Evolutionary conservation across 768 basidiomycete species (phyloP).

Genomic region (Termitomyces sp.): DNA sequence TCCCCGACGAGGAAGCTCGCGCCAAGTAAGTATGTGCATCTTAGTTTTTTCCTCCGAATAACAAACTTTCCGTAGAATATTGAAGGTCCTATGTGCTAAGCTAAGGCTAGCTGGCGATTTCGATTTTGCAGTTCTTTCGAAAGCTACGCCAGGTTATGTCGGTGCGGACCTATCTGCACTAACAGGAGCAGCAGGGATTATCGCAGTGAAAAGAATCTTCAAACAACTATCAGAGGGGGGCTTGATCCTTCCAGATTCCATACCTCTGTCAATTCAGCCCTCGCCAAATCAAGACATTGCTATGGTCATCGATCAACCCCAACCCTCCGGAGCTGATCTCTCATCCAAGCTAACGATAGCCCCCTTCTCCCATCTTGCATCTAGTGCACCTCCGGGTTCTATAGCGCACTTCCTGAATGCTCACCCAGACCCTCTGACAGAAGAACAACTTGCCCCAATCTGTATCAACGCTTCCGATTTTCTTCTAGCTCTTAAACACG

Average conservation of each 20-base stretch:
- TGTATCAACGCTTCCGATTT: constrained; percentile 84
- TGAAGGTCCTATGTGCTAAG: constrained; percentile 79
- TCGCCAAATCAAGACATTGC: constrained; percentile 26
- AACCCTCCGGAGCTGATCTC: constrained; percentile 3
- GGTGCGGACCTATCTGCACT: constrained; percentile 91
- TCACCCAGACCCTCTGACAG: constrained; percentile 77
- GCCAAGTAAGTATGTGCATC: constrained; percentile 59
- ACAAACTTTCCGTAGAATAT: constrained; percentile 44
- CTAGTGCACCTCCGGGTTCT: constrained; percentile 41
- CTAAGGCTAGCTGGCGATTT: constrained; percentile 85
- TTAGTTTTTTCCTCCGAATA: not conserved
- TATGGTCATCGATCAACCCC: constrained; percentile 38
- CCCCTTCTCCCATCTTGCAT: constrained; percentile 26
- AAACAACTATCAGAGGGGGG: constrained; percentile 66
- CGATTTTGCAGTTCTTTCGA: constrained; percentile 80
- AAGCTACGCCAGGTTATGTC: constrained; percentile 94
- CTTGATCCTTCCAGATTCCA: constrained; percentile 44
- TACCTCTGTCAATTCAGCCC: constrained; percentile 10
- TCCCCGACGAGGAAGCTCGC: constrained; percentile 87
- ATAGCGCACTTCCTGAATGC: constrained; percentile 88
- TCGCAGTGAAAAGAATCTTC: constrained; percentile 96
- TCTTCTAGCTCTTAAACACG: constrained; percentile 68
- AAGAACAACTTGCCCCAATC: constrained; percentile 73
- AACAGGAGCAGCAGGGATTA: constrained; percentile 90
- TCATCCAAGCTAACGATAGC: constrained; percentile 1